Evolutionary conservation across 768 basidiomycete genomes (phyloP).

Genomic region (Pholiota molesta): DNA sequence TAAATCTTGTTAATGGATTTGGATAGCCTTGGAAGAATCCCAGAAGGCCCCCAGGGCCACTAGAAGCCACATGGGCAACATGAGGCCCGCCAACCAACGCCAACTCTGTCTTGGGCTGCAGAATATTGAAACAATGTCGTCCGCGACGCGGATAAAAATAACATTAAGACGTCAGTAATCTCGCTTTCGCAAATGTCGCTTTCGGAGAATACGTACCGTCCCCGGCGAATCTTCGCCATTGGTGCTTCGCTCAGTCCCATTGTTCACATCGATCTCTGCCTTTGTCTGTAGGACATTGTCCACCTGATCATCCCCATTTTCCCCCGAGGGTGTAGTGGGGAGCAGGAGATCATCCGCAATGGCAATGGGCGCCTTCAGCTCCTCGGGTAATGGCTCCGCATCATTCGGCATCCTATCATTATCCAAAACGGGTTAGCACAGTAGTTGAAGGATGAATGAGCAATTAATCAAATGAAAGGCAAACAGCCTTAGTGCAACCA

Average conservation of each 20-base stretch:
- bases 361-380: conserved; percentile 61
- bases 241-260: conserved; percentile 19
- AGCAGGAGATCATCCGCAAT: conserved; percentile 64
- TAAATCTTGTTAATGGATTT: conserved; percentile 58
- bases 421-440: conserved; percentile 17
- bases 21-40: conserved; percentile 65
- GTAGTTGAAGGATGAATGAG: conserved; percentile 11
- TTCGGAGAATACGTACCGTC: conserved; percentile 28
- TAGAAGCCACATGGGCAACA: conserved; percentile 17
- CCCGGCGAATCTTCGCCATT: conserved; percentile 32
- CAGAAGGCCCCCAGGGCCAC: conserved; percentile 46
- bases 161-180: conserved; percentile 17
- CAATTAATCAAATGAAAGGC: conserved; percentile 6
- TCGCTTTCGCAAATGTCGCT: conserved; percentile 1
- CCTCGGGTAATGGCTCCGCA: conserved; percentile 58
- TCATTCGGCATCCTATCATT: conserved; percentile 56
- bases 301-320: conserved; percentile 5
- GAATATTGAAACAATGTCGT: conserved; percentile 8
- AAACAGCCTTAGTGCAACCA: conserved; percentile 1
- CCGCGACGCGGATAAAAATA: conserved; percentile 13
- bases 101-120: conserved; percentile 9
- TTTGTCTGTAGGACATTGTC: conserved; percentile 8
- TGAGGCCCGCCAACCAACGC: conserved; percentile 14
- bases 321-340: conserved; percentile 25
- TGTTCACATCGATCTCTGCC: conserved; percentile 21